These are phyloP conservation scores for Tubosaeta sp. DNA, from an alignment of 768 basidiomycete genomes.

Conservation along the genomic window DNA sequence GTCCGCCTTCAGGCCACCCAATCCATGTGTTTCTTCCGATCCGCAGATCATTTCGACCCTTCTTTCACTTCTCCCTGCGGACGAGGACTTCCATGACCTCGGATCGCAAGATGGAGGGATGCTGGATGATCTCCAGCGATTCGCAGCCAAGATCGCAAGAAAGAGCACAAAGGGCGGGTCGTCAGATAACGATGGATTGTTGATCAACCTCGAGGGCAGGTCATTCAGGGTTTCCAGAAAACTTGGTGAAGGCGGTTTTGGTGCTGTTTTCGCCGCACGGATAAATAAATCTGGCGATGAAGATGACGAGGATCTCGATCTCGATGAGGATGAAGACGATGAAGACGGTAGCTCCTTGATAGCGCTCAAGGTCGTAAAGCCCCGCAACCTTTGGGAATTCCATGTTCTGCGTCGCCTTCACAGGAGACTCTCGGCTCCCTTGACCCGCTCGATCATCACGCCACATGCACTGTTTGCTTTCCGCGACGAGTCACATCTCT, in stretches of 20 bases:
- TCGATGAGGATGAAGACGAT: slow-evolving; percentile 49
- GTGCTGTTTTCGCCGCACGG: slow-evolving; percentile 86
- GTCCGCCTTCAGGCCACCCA: slow-evolving; percentile 67
- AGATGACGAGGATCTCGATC: slow-evolving; percentile 41
- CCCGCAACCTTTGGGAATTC: slow-evolving; percentile 90
- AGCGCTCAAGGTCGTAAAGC: slow-evolving; percentile 90
- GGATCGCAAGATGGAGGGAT: slow-evolving; percentile 49
- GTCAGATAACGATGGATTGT: slow-evolving; percentile 37
- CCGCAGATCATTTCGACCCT: slow-evolving; percentile 57
- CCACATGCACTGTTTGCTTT: slow-evolving; percentile 82
- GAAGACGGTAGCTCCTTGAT: slow-evolving; percentile 55
- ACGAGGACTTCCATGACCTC: slow-evolving; percentile 60
- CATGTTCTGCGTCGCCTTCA: slow-evolving; percentile 78
- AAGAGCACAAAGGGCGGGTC: slow-evolving; percentile 33
- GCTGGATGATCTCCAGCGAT: slow-evolving; percentile 71
- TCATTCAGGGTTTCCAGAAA: slow-evolving; percentile 76
- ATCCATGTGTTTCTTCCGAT: slow-evolving; percentile 88
- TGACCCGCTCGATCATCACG: slow-evolving; percentile 66
- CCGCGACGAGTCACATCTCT: slow-evolving; percentile 83
- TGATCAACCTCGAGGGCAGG: slow-evolving; percentile 59
- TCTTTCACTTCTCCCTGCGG: slow-evolving; percentile 58
- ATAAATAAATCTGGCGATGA: slow-evolving; percentile 38
- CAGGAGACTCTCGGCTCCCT: slow-evolving; percentile 51
- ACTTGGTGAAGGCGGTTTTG: slow-evolving; percentile 96
- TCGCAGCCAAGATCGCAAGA: slow-evolving; percentile 45